phyloP scores from a whole-genome alignment of 192 early-diverging fungal genomes.

The Coemansia sp. region DNA sequence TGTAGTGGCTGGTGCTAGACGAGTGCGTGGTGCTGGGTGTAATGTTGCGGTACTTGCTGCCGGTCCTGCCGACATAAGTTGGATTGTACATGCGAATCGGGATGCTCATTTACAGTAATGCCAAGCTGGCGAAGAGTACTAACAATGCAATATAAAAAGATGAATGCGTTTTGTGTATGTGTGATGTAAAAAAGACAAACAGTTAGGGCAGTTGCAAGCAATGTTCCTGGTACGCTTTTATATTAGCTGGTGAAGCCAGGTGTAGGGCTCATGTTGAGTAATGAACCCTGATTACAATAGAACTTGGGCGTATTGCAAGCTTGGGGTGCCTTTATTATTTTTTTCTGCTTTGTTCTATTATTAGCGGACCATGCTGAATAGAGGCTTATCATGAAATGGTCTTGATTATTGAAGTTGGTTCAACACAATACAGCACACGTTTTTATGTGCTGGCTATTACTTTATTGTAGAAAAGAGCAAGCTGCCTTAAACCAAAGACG shows the following conservation, averaged over 20 bases:
- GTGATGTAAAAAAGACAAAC: neutral
- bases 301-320: neutral
- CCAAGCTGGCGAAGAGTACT: neutral
- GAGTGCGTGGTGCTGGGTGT: conserved; percentile 16
- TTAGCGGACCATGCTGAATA: neutral
- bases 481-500: neutral
- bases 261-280: neutral
- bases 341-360: conserved; percentile 5
- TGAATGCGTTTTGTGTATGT: neutral
- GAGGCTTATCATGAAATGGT: neutral
- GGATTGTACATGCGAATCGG: conserved; percentile 26
- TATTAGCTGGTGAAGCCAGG: neutral
- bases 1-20: conserved; percentile 8
- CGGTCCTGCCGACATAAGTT: conserved; percentile 5
- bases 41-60: conserved; percentile 15
- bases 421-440: neutral
- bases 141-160: neutral
- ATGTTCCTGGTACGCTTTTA: neutral
- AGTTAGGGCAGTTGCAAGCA: neutral
- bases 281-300: conserved; percentile 4
- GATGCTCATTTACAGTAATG: conserved; percentile 11
- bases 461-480: neutral
- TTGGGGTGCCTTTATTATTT: neutral
- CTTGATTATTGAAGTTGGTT: neutral
- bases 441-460: neutral